Evolutionary conservation across 148 eudicot genomes (phyloP), one percentile per base, ranked within the genome.

Genomic region (Oxyria digyna): DNA sequence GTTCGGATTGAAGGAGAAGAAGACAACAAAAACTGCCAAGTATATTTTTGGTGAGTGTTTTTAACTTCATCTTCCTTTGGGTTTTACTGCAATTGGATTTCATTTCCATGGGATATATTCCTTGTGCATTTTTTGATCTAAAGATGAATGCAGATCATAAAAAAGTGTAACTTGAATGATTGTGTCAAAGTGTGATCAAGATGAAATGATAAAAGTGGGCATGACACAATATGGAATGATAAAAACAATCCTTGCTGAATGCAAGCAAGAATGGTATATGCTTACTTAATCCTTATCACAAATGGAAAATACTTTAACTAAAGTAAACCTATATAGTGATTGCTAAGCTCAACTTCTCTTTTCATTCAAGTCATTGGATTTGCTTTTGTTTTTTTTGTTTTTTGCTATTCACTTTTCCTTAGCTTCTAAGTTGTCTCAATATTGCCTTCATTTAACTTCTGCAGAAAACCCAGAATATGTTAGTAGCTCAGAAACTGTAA

Each of bases 1-100:
- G 77, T 81, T 84, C 59, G 46, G 83, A 32, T 62, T 73, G n/a
- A 82, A 76, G 40, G 78, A 73, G 14, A 74, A 78, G 71, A 76
- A 38, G 62, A 59, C 80, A 72, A 31, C 63, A 31, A 73, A 75
- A 73, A 67, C 67, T 2, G 67, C 67, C 66, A 79, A 84, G 33
- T 68, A 71, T 67, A 54, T 82, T 67, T 63, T 74, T 63, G 85
- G 87, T 84, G 69, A 71, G 80, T 75, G 59, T 20, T 57, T 55
- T 15, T 50, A 15, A 65, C 50, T 45, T 69, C 62, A 45, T 49
- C 41, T 49, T 17, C 8, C 62, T 21, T 69, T 45, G 10, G 11
- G 6, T 13, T 68, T 68, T 45, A 6, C 37, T 52, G 31, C 31
- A 52, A n/a, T 10, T 52, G n/a, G 62, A 13, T 5, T 46, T n/a